Conservation (phyloP, 345 rosid genomes). For the Eucalyptus sp. region DNA sequence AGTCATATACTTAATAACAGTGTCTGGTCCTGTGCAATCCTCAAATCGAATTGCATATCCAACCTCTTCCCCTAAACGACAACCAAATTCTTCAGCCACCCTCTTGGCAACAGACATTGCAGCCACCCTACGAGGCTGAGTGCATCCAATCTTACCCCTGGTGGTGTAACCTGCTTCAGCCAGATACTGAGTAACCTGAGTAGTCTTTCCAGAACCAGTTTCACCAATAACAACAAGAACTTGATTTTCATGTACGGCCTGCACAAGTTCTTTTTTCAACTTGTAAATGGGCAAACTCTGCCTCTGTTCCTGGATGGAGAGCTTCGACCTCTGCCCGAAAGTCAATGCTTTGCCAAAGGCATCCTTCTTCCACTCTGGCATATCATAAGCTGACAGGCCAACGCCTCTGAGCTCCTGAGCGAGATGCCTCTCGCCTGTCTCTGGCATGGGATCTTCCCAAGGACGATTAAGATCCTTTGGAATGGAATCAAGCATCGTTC, state of each 20-base stretch:
- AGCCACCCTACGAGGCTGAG: conserved; percentile 86
- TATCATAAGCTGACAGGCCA: conserved; percentile 78
- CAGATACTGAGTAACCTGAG: conserved; percentile 81
- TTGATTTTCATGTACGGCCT: conserved; percentile 81
- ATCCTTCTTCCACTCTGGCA: conserved; percentile 97
- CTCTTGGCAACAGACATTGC: conserved; percentile 87
- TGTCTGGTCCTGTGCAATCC: conserved; percentile 82
- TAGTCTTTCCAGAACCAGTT: conserved; percentile 83
- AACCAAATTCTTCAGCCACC: conserved; percentile 89
- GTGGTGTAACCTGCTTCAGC: conserved; percentile 74
- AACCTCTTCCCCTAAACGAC: conserved; percentile 77
- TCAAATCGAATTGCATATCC: conserved; percentile 81
- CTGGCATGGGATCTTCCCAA: conserved; percentile 96
- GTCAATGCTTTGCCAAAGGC: conserved; percentile 71
- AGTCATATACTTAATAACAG: conserved; percentile 82
- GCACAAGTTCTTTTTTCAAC: conserved; percentile 72
- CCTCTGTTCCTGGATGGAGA: conserved; percentile 85
- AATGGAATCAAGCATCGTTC: conserved; percentile 86
- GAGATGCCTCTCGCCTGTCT: conserved; percentile 85
- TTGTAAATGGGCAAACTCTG: conserved; percentile 89
- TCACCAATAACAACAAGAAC: conserved; percentile 81
- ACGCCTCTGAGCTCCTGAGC: conserved; percentile 92
- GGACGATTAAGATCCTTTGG: conserved; percentile 98
- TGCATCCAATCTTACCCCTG: conserved; percentile 71
- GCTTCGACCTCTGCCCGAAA: conserved; percentile 75